phyloP scores from a whole-genome alignment of 768 basidiomycete genomes.

The Pisolithus orientalis region DNA sequence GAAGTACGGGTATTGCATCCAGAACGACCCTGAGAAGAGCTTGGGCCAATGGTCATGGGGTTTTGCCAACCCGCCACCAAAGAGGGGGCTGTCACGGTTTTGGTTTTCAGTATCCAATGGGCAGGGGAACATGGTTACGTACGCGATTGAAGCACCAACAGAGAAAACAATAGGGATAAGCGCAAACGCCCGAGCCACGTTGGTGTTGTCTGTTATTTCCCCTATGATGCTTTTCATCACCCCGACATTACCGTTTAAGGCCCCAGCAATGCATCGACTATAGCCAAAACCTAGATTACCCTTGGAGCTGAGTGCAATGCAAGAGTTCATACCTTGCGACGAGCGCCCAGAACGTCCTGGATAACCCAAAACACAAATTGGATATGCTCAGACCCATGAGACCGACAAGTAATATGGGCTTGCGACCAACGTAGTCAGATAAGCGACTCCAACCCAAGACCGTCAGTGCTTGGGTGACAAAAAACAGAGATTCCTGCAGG shows the following conservation, averaged over 20 bases:
- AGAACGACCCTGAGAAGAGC: conserved; percentile 54
- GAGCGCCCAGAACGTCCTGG: conserved; percentile 60
- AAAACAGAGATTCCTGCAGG: conserved; percentile 69
- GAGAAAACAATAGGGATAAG: conserved; percentile 23
- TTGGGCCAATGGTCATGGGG: not conserved
- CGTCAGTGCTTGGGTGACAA: conserved; percentile 64
- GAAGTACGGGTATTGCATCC: conserved; percentile 67
- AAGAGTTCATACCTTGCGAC: conserved; percentile 34
- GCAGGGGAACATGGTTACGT: conserved; percentile 19
- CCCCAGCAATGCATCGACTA: conserved; percentile 31
- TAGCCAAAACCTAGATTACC: not conserved
- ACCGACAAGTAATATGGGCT: conserved; percentile 65
- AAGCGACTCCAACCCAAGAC: conserved; percentile 71
- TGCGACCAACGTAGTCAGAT: conserved; percentile 69
- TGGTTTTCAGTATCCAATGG: conserved; percentile 24
- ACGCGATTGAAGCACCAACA: conserved; percentile 31
- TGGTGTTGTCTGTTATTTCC: conserved; percentile 44
- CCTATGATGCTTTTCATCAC: conserved; percentile 71
- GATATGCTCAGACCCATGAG: conserved; percentile 58
- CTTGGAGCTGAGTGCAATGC: not conserved
- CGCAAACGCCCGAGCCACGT: conserved; percentile 31
- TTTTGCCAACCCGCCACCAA: no score
- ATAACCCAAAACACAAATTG: conserved; percentile 72
- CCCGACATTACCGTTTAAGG: conserved; percentile 36
- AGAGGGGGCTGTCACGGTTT: no score